Base-by-base conservation (phyloP, 352 stramenopile species). In the Pseudoperonospora humuli region DNA sequence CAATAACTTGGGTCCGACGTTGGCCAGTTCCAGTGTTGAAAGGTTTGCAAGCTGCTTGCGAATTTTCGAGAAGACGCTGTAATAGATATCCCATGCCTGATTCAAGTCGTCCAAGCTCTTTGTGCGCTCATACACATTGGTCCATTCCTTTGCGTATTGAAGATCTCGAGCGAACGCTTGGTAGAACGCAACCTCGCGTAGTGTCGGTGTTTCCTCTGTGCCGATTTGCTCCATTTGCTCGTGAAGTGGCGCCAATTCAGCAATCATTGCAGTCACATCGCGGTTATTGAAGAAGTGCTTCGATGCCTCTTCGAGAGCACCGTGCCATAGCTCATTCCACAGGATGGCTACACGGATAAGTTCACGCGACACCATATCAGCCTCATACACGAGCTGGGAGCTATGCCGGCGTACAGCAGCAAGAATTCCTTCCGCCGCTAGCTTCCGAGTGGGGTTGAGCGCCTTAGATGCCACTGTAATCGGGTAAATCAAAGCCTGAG, bases 291-390 rank as follows among this genome's bases (percentile, higher is more conserved):
- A 99, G 64, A 98, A 96, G 34, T 98, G 76, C 27, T 96, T 86
- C 2, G 88, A 98, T 0, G 97, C 97, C 61, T 99, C 94, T 62
- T 99, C 97, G 2, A 99, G 75, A 11, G 75, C 77, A 3, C 88
- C 95, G 47, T 99, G 93, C 97, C 97, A 99, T 19, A 97, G 75
- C 63, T 99, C 97, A 51, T 98, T 90, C 96, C 96, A 99, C 3
- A 99, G 64, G 42, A 99, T 99, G 31, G 97, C 96, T 13, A 99
- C 96, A 37, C 96, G 89, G 54, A 99, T 99, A 17, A 99, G 81
- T 59, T 99, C 97, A 7, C 87, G 86, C 6, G 75, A 91, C 6
- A 96, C 85, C 72, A 98, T 93, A 10, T 96, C 75, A 15, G 96
- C 95, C 67, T 99, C 95, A 47, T 98, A 93, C 25, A 99, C 96